Evolutionary conservation across 2,329 filamentous ascomycete species (phyloP).

Genomic region (Pseudopithomyces maydicus): DNA sequence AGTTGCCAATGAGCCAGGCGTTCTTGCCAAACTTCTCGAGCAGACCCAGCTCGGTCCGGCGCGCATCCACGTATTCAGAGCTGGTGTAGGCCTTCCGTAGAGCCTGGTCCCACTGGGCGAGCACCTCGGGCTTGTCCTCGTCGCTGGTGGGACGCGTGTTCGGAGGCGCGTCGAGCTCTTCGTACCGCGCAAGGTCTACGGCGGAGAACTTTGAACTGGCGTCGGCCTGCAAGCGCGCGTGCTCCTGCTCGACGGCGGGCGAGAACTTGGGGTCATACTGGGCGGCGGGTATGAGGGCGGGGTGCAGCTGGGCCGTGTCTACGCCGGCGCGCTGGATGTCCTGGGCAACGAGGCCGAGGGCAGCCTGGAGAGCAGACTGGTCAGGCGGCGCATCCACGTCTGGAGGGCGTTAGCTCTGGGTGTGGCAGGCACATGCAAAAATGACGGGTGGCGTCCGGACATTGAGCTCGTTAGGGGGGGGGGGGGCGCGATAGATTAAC

Average conservation of each 20-base stretch:
- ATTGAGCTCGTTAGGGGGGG: conserved; percentile 60
- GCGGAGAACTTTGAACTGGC: conserved; percentile 56
- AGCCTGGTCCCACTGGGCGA: conserved; percentile 56
- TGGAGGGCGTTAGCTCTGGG: conserved; percentile 52
- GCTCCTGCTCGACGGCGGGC: conserved; percentile 69
- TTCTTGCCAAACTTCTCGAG: conserved; percentile 85
- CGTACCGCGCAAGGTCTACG: conserved; percentile 82
- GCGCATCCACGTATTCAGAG: conserved; percentile 61
- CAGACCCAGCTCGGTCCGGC: conserved; percentile 69
- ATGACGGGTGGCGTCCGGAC: conserved; percentile 48
- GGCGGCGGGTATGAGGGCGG: conserved; percentile 59
- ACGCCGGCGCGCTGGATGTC: conserved; percentile 56
- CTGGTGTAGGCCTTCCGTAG: conserved; percentile 63
- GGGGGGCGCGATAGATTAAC: conserved; percentile 13
- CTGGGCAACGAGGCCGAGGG: conserved; percentile 70
- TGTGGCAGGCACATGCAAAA: conserved; percentile 54
- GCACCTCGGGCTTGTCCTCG: conserved; percentile 44
- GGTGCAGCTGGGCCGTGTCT: conserved; percentile 58
- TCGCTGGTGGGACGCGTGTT: conserved; percentile 43
- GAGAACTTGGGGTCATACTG: conserved; percentile 63
- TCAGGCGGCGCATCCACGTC: conserved; percentile 82
- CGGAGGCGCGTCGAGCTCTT: conserved; percentile 68
- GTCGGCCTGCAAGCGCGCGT: conserved; percentile 67
- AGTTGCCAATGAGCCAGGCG: conserved; percentile 87
- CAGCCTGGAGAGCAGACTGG: conserved; percentile 65